A percentile compares a stretch with the other conserved stretches of the same genome.
Conservation (phyloP, 306 rosid genomes). For the Hippophae tibetana region DNA sequence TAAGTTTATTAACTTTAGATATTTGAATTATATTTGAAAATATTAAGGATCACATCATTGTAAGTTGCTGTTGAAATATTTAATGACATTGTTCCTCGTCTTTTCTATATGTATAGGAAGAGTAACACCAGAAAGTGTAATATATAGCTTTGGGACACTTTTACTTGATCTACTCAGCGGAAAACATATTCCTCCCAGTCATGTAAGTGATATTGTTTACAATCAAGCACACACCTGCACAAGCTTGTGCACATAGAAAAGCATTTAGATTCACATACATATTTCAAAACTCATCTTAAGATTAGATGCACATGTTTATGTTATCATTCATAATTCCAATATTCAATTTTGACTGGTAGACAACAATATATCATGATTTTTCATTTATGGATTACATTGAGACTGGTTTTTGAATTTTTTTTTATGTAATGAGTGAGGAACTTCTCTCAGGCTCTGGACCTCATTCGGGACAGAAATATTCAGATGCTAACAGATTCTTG, state of each 20-base stretch:
- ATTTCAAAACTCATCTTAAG: neutral
- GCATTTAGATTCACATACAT: too few species aligned
- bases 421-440: conserved; percentile 16
- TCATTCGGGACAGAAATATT: conserved; percentile 67
- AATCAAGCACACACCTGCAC: neutral
- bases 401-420: neutral
- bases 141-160: conserved; percentile 81
- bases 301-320: neutral
- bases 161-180: conserved; percentile 79
- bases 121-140: conserved; percentile 76
- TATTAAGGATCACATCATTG: neutral
- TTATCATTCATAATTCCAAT: too few species aligned
- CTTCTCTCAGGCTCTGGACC: conserved; percentile 62
- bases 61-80: conserved; percentile 4
- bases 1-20: conserved; percentile 8
- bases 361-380: conserved; percentile 5
- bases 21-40: neutral
- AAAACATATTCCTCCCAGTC: conserved; percentile 79
- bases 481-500: conserved; percentile 82
- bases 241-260: neutral
- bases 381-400: neutral
- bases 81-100: neutral
- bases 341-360: neutral
- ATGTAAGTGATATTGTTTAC: conserved; percentile 32
- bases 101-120: conserved; percentile 40